Conservation (phyloP, 768 basidiomycete genomes). For the Boletus eberwhitei region DNA sequence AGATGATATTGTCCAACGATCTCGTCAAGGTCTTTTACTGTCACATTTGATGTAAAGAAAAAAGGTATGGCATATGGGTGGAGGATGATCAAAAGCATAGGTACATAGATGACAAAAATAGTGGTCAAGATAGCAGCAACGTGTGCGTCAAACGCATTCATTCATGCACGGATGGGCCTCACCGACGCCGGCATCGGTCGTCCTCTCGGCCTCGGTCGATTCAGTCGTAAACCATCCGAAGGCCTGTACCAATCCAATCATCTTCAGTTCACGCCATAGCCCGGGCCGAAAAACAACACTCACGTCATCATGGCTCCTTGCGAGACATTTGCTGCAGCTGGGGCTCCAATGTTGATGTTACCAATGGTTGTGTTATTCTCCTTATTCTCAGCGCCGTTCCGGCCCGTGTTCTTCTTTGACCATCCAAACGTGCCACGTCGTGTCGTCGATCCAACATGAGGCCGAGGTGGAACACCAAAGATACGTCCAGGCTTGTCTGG, state of each 20-base stretch:
- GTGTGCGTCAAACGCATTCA: background rate
- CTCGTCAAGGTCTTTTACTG: background rate
- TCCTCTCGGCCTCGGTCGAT: constrained; percentile 45
- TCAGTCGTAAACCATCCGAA: constrained; percentile 40
- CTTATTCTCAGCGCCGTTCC: constrained; percentile 53
- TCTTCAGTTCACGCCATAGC: background rate
- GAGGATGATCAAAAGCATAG: constrained; percentile 23
- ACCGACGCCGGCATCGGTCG: constrained; percentile 36
- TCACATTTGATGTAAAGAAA: constrained; percentile 1
- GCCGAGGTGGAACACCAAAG: constrained; percentile 35
- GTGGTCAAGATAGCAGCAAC: background rate
- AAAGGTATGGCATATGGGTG: constrained; percentile 26
- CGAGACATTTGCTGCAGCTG: constrained; percentile 20
- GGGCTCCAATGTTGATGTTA: constrained; percentile 2
- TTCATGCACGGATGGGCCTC: constrained; percentile 26
- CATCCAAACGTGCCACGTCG: constrained; percentile 59
- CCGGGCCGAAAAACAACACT: constrained; percentile 25
- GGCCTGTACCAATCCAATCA: constrained; percentile 28
- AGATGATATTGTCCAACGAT: background rate
- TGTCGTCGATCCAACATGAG: constrained; percentile 53
- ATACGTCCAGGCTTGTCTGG: constrained; percentile 30
- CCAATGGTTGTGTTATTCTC: constrained; percentile 39
- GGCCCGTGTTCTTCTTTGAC: constrained; percentile 57
- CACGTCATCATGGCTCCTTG: constrained; percentile 52
- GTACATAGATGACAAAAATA: constrained; percentile 27